Evolutionary conservation across 345 rosid genomes (phyloP).

Genomic region (Noccaea bulbosa): DNA sequence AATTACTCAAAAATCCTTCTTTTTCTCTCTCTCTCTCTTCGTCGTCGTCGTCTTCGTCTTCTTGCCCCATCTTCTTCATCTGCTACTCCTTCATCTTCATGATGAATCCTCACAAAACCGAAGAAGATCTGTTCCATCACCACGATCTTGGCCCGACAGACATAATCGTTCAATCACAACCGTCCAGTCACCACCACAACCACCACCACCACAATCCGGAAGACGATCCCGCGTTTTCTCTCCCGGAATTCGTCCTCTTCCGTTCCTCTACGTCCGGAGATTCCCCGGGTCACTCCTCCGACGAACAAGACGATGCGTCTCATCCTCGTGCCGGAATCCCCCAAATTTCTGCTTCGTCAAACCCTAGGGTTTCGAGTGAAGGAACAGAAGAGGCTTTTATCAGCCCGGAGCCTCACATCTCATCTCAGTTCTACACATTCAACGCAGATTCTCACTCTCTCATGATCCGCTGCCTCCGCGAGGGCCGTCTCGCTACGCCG

Average conservation of each 20-base stretch:
- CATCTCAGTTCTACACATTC: conserved; percentile 96
- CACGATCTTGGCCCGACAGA: conserved; percentile 55
- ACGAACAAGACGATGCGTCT: conserved; percentile 56
- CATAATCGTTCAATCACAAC: conserved; percentile 55
- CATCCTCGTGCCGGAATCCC: conserved; percentile 35
- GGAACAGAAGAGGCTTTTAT: conserved; percentile 45
- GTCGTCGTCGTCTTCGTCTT: conserved; percentile 33
- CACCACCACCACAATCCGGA: conserved; percentile 46
- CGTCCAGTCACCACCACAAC: conserved; percentile 47
- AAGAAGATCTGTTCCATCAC: conserved; percentile 60
- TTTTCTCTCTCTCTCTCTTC: conserved; percentile 8
- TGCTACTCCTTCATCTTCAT: conserved; percentile 7
- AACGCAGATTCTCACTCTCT: conserved; percentile 91
- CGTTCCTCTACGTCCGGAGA: conserved; percentile 73
- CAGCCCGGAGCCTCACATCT: conserved; percentile 83
- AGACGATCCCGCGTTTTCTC: conserved; percentile 53
- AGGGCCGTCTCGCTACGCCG: conserved; percentile 80
- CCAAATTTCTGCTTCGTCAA: conserved; percentile 35
- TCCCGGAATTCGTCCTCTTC: conserved; percentile 79
- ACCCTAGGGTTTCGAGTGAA: conserved; percentile 44
- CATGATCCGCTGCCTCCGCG: conserved; percentile 92
- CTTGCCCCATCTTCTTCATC: conserved; percentile 5
- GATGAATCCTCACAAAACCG: conserved; percentile 75
- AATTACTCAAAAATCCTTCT: conserved; percentile 36
- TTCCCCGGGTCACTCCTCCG: conserved; percentile 57